phyloP scores from a whole-genome alignment of 495 filamentous ascomycete species.

The Penicillium waksmanii region DNA sequence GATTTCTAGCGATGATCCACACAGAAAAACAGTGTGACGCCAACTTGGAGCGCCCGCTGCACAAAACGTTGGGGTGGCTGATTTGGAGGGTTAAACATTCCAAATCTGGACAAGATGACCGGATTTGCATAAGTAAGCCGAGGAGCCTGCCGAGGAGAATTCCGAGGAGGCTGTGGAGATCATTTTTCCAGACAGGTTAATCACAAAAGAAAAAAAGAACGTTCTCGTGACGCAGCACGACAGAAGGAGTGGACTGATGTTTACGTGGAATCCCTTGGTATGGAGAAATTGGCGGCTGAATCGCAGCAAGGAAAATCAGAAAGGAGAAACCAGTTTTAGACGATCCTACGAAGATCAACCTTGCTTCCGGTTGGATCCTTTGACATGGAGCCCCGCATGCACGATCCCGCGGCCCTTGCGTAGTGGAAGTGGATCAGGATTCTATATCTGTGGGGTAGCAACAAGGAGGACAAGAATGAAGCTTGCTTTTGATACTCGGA shows the following conservation, averaged over 20 bases:
- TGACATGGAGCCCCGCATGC: slow-evolving; percentile 13
- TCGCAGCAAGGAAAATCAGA: slow-evolving; percentile 1
- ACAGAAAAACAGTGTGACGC: too few relatives aligned
- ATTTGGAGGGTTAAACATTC: not conserved
- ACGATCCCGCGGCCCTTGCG: slow-evolving; percentile 13
- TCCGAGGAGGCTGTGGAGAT: not conserved
- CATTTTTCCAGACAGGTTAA: not conserved
- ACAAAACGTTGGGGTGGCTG: not conserved
- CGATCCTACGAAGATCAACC: slow-evolving; percentile 1
- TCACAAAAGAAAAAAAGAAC: not conserved
- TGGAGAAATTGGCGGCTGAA: not conserved
- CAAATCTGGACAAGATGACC: not conserved
- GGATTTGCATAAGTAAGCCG: slow-evolving; percentile 4
- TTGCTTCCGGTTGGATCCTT: slow-evolving; percentile 6
- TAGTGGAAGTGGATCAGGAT: slow-evolving; percentile 5
- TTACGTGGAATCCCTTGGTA: not conserved
- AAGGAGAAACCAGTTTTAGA: slow-evolving; percentile 1
- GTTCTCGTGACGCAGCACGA: not conserved
- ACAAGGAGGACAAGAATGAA: slow-evolving; percentile 1
- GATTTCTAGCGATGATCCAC: too few relatives aligned
- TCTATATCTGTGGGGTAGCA: slow-evolving; percentile 9
- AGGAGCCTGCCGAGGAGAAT: not conserved
- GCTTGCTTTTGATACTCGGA: slow-evolving; percentile 12
- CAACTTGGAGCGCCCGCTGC: too few relatives aligned
- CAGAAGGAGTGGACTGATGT: not conserved